These are phyloP conservation scores for Chlorella sp. DNA, from an alignment of 139 green algal genomes.

Conservation along the genomic window DNA sequence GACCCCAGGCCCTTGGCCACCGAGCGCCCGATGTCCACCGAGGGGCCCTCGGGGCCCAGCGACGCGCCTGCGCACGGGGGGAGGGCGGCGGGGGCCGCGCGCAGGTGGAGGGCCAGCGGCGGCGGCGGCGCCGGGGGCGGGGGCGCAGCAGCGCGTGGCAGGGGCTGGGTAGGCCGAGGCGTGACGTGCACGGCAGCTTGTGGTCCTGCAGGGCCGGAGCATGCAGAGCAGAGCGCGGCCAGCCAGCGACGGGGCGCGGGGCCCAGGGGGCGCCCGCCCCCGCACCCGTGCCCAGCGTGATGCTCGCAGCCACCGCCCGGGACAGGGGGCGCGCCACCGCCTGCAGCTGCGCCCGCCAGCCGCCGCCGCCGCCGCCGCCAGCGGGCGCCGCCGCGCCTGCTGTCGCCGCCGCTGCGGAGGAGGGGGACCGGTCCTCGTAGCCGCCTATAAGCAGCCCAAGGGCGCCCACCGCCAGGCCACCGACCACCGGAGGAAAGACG, in stretches of 20 bases:
- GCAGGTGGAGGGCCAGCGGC: background rate
- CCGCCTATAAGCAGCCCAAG: slow-evolving; percentile 19
- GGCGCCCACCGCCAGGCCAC: slow-evolving; percentile 23
- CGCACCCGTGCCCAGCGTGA: slow-evolving; percentile 25
- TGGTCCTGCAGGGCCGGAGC: too few species aligned
- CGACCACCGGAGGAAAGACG: slow-evolving; percentile 36
- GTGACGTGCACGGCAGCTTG: too few species aligned
- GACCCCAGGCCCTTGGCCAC: slow-evolving; percentile 63
- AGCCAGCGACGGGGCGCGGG: too few species aligned
- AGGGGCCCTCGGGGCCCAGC: slow-evolving; percentile 91
- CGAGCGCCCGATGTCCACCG: slow-evolving; percentile 91
- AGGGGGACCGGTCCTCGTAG: background rate
- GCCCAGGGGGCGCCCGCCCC: too few species aligned
- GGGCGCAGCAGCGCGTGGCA: too few species aligned
- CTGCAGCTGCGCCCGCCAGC: background rate
- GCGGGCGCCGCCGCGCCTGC: background rate
- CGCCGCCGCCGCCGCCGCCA: background rate
- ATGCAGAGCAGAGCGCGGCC: too few species aligned
- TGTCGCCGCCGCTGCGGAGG: background rate
- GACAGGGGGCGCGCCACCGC: slow-evolving; percentile 10
- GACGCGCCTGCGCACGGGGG: slow-evolving; percentile 82
- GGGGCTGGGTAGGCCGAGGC: too few species aligned
- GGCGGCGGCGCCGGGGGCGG: slow-evolving; percentile 40
- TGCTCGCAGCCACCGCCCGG: slow-evolving; percentile 3
- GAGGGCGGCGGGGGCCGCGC: slow-evolving; percentile 38